Evolutionary conservation across 495 filamentous ascomycete species (phyloP), one percentile per base, ranked within the genome.

Genomic region (Cercophora scortea): DNA sequence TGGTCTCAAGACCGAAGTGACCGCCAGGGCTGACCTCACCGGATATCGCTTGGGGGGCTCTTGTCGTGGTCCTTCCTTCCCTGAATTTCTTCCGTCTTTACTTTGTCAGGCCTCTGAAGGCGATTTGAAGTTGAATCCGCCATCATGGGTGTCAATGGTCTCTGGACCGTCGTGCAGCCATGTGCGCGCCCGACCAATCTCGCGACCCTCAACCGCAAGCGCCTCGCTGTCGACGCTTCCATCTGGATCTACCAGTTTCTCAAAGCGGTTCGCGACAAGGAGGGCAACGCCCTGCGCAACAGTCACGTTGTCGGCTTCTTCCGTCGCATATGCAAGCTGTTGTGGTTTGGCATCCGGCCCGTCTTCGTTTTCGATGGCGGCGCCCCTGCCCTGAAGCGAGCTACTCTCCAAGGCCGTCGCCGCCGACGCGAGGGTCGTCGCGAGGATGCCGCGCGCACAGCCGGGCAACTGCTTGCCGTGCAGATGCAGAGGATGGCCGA

Each of bases 181-280:
- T 95, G 86, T 62, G 93, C 92, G 25, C 83, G 86, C 18, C 86
- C 86, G 15, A 90, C 93, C 53, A 95, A 95, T 69, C 87, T 98
- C 59, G 89, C 94, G 64, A 95, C 93, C 1, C 84, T 98, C 47
- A 95, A 96, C 66, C 85, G 85, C 54, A 96, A 95, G 66, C 89
- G 93, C 18, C 83, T 98, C 53, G 93, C 93, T 32, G 88, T 98
- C 67, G 93, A 98, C 70, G 93, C 94, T 48, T 95, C 90, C 3
- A 98, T 97, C 62, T 98, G 93, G 93, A 96, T 98, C 53, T 98
- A 98, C 73, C 93, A 98, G 65, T 98, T 98, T 64, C 80, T 98
- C 55, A 98, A 98, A 72, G 93, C 93, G 15, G 94, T 98, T 2
- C 90, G 93, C 60, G 93, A 98, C 70, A 95, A 96, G 62, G 93